phyloP scores from a whole-genome alignment of 768 basidiomycete species.

The Suillus alpinus region DNA sequence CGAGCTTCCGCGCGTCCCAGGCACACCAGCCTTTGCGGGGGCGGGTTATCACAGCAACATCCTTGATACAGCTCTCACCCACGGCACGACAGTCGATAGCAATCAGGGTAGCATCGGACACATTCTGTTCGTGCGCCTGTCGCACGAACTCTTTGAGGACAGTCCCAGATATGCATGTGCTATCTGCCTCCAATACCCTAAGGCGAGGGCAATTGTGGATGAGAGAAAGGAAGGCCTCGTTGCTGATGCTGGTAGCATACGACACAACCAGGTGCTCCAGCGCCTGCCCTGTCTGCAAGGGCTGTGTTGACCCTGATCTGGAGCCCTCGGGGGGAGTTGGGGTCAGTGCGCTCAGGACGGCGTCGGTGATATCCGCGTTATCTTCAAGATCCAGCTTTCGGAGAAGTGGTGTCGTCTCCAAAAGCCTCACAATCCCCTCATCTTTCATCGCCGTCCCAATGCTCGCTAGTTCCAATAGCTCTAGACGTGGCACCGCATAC shows the following conservation, averaged over 20 bases:
- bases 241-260: constrained; percentile 59
- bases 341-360: constrained; percentile 64
- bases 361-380: constrained; percentile 69
- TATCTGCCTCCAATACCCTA: constrained; percentile 72
- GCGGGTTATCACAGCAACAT: constrained; percentile 54
- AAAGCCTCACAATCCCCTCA: constrained; percentile 68
- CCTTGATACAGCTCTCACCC: constrained; percentile 59
- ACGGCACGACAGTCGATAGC: constrained; percentile 77
- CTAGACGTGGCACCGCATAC: constrained; percentile 64
- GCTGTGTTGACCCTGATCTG: constrained; percentile 14
- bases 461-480: constrained; percentile 76
- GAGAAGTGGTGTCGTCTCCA: constrained; percentile 68
- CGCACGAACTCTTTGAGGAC: constrained; percentile 70
- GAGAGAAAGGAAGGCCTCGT: constrained; percentile 61
- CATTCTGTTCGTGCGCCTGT: constrained; percentile 45
- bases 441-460: constrained; percentile 69
- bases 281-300: constrained; percentile 56
- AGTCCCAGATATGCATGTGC: constrained; percentile 62
- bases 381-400: constrained; percentile 85
- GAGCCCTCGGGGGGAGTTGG: constrained; percentile 29
- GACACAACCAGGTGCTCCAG: constrained; percentile 75
- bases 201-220: constrained; percentile 63
- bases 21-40: constrained; percentile 73
- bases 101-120: constrained; percentile 53
- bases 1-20: constrained; percentile 68